Base-by-base conservation (phyloP, 768 basidiomycete species). In the Pulveroboletus sp. region DNA sequence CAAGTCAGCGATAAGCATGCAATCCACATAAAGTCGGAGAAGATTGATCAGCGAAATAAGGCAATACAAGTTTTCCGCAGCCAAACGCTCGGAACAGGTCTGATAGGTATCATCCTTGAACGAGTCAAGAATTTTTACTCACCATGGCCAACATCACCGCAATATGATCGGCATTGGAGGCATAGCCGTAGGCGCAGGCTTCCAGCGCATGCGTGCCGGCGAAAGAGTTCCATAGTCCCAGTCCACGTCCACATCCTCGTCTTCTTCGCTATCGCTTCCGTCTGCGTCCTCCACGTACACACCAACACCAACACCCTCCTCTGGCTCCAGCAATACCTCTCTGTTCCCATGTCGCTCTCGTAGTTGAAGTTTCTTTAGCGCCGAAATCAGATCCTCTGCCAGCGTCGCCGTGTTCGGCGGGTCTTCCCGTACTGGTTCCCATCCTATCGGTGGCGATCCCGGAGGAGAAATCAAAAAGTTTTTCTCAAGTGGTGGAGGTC, bases 391-490 rank as follows among this genome's bases (percentile, higher is more conserved):
- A 63, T 98, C 95, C 20, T 88, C 83, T 0, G 95, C 95, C 21
- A 97, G 79, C 5, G 93, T 86, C 3, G 78, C 70, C 3, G 72
- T 64, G 62, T 97, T 97, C 0, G 95, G 95, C 16, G 92, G 90
- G 8, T 94, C 93, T 68, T 98, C 95, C 42, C 74, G 74, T 48
- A 94, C 80, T 20, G 79, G 92, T 62, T 97, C 93, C 97, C 97
- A 99, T 3, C 94, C 97, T 1, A 94, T 84, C 0, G 97, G 97
- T 0, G 97, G 97, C 0, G 94, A 97, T 5, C 97, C 97, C 4
- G 97, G 97, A 0, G 97, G 97, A 0, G 97, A 98, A 54, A 99
- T 94, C 40, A 99, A 78, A 70, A 97, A 98, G 71, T 98, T 98
- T 70, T 92, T 92, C 58, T 94, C 88, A 33, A 84, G 57, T 0